Conservation (phyloP, 495 filamentous ascomycete genomes). For the Penicillium bialowiezense region DNA sequence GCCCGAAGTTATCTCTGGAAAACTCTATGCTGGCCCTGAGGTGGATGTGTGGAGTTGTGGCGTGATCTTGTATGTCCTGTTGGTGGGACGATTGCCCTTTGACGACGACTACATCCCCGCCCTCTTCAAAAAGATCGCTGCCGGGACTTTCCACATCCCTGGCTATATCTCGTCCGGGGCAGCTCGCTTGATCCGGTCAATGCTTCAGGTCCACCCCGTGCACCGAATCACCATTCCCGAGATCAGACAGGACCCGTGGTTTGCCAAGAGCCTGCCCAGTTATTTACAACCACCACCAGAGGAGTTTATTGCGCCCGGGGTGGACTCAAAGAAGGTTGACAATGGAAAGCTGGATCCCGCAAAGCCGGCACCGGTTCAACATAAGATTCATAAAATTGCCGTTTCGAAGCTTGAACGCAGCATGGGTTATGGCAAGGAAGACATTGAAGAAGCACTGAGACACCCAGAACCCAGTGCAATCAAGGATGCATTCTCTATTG, state of each 20-base stretch:
- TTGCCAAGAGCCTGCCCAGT: conserved; percentile 74
- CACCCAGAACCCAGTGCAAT: conserved; percentile 94
- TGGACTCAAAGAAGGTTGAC: conserved; percentile 85
- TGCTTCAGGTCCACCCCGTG: conserved; percentile 93
- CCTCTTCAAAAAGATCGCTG: conserved; percentile 84
- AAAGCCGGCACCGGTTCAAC: conserved; percentile 72
- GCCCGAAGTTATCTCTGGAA: conserved; percentile 95
- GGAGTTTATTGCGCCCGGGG: conserved; percentile 89
- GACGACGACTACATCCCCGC: conserved; percentile 95
- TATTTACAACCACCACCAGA: conserved; percentile 90
- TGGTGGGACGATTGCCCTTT: conserved; percentile 89
- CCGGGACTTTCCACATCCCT: conserved; percentile 85
- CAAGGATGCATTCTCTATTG: conserved; percentile 98
- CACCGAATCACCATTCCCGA: conserved; percentile 91
- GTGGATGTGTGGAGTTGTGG: conserved; percentile 99
- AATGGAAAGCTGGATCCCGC: conserved; percentile 72
- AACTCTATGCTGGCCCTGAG: conserved; percentile 95
- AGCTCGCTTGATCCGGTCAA: conserved; percentile 79
- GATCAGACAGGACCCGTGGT: conserved; percentile 94
- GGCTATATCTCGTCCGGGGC: conserved; percentile 84
- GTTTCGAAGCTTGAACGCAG: conserved; percentile 94
- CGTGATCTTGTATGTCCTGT: conserved; percentile 93
- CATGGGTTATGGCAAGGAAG: conserved; percentile 93
- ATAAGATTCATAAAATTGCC: conserved; percentile 87
- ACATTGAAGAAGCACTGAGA: conserved; percentile 89